These are phyloP conservation scores for Solanum aculeatissimum DNA, from an alignment of 305 asterid genomes.

Conservation along the genomic window DNA sequence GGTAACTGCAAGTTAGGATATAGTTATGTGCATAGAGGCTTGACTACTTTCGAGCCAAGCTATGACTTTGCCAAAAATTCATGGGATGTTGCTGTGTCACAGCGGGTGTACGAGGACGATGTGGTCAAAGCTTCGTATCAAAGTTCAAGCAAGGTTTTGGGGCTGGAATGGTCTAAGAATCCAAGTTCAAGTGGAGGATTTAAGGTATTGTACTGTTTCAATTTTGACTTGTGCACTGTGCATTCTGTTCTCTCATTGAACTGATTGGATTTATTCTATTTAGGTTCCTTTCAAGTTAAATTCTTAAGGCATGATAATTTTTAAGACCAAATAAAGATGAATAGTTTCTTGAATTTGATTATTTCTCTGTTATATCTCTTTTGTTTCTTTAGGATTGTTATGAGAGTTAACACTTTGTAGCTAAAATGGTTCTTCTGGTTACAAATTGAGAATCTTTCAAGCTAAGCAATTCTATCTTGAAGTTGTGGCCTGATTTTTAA, in stretches of 20 bases:
- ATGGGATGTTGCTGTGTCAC: constrained; percentile 19
- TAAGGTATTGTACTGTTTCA: constrained; percentile 4
- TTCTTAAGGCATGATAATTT: not conserved
- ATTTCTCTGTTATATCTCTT: not conserved
- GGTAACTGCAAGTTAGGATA: constrained; percentile 15
- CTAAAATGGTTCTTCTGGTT: not conserved
- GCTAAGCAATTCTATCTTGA: not conserved
- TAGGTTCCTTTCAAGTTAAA: not conserved
- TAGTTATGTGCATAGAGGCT: constrained; percentile 12
- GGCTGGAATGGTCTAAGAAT: constrained; percentile 15
- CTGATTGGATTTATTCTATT: not conserved
- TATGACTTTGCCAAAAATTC: constrained; percentile 22
- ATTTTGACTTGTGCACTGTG: not conserved
- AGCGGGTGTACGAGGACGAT: constrained; percentile 6
- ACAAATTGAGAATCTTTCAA: not conserved
- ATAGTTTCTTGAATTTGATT: not conserved
- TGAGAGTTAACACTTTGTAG: not conserved
- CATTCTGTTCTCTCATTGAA: not conserved
- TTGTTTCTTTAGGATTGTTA: not conserved
- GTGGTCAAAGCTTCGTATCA: constrained; percentile 21
- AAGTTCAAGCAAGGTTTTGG: constrained; percentile 15
- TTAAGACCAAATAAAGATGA: not conserved
- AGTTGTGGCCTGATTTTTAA: not conserved
- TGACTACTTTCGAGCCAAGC: constrained; percentile 22
- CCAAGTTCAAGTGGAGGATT: constrained; percentile 6